phyloP scores from a whole-genome alignment of 2,329 filamentous ascomycete genomes.

The Cercospora nicotianae region DNA sequence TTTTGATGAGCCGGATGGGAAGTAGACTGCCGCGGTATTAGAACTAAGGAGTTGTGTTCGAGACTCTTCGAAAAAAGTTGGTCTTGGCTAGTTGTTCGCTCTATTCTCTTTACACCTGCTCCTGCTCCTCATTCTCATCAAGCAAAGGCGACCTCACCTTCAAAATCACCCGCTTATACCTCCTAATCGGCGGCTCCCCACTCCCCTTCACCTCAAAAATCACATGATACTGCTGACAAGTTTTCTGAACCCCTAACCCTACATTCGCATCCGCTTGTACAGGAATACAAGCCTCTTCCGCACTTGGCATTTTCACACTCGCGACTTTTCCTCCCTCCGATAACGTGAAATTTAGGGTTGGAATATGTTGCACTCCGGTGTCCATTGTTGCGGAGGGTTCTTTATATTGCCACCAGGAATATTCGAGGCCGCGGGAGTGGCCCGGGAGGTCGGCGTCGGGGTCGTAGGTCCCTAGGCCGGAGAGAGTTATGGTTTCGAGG shows the following conservation, averaged over 20 bases:
- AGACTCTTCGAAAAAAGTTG: no score
- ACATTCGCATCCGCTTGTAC: slow-evolving; percentile 3
- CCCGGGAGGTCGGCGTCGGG: not conserved
- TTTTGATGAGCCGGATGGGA: no score
- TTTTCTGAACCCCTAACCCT: not conserved
- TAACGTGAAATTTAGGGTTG: not conserved
- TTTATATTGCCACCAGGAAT: slow-evolving; percentile 18
- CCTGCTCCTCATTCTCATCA: no score
- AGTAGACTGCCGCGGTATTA: no score
- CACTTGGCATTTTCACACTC: not conserved
- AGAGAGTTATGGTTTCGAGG: not conserved
- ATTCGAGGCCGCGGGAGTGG: not conserved
- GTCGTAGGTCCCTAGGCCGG: slow-evolving; percentile 4
- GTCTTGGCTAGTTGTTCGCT: no score
- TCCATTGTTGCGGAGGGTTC: slow-evolving; percentile 5
- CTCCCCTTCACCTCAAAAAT: slow-evolving; percentile 12
- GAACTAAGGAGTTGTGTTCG: no score
- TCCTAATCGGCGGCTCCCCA: slow-evolving; percentile 13
- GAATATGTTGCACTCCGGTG: not conserved
- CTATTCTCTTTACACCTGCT: no score
- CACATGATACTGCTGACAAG: slow-evolving; percentile 11
- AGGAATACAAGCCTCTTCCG: slow-evolving; percentile 1
- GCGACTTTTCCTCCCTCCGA: not conserved
- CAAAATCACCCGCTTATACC: slow-evolving; percentile 11
- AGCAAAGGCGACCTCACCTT: not conserved